Evolutionary conservation across 352 stramenopile genomes (phyloP), one percentile per base, ranked within the genome.

Genomic region (Lagenidium giganteum): DNA sequence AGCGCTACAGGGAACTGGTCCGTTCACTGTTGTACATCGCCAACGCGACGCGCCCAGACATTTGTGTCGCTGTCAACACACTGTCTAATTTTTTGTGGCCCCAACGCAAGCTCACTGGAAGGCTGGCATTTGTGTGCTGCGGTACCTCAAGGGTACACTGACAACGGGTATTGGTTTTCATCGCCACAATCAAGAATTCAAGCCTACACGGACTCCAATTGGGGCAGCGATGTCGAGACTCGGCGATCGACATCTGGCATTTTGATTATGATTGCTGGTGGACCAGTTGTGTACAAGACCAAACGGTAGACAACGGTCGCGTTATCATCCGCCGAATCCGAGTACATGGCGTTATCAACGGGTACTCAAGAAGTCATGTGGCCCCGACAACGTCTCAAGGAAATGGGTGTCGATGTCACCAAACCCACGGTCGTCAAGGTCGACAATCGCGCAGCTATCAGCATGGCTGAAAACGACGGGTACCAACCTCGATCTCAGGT

Each of bases 301-400:
- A 63, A 63, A 12, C 35, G 17, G 4, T 50, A 64, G 13, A 5
- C 26, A 1, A 41, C 33, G 0, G 52, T 59, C 12, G 42, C 51
- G 0, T 26, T 67, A 1, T 60, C 47, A 0, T 46, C 52, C 22
- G 51, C 43, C 5, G 47, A 63, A 22, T 47, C 53, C 0, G 47
- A 67, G 38, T 63, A 67, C 31, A 54, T 53, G 29, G 45, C 38
- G 2, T 24, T 67, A 12, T 33, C 52, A 0, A 11, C 52, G 0
- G 23, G 21, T 0, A 39, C 42, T 14, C 57, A 57, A 41, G 57
- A 67, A 25, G 21, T 63, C 4, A 1, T 42, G 11, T 63, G 52
- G 47, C 17, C 59, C 2, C 52, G 36, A 2, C 28, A 39, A 6
- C 24, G 58, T 1, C 41, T 61, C 2, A 21, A 5, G 7, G 47